Evolutionary conservation across 768 basidiomycete genomes (phyloP), one percentile per base, ranked within the genome.

Genomic region (Mycena galericulata): DNA sequence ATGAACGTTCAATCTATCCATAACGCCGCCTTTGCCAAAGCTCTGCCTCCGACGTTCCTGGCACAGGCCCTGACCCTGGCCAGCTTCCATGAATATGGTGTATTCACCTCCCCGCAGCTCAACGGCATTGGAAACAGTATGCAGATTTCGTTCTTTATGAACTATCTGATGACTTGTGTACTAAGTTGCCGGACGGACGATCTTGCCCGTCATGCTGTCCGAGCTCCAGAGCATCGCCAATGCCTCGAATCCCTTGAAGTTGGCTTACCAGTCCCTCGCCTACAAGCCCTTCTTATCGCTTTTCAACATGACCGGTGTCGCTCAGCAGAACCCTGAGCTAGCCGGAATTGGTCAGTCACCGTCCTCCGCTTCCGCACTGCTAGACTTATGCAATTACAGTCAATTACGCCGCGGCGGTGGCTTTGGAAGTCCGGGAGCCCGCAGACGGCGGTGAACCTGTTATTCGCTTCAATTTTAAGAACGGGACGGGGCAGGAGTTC

Each of bases 221-320:
- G 86, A 86, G 9, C 80, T 94, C 34, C 73, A 80, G 0, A 79
- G 79, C 12, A 89, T 94, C 76, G 74, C 77, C 27, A 84, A 89
- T 70, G 47, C 77, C 4, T 79, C 82, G 3, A 82, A 88, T 65
- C 85, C 89, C 0, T 72, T 89, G 62, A 89, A 90, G 75, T 74
- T 95, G 45, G 77, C 83, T 27, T 87, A 90, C 70, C 81, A 87
- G 34, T 88, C 88, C 12, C 83, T 90, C 56, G 85, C 92, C 0
- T 94, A 94, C 82, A 93, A 94, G 77, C 92, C 92, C 0, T 91
- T 94, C 81, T 65, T 93, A 34, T 90, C 90, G 11, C 77, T 94
- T 49, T 94, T 94, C 82, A 91, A 92, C 78, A 89, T 94, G 88
- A 92, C 90, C 0, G 84, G 87, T 2, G 84, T 86, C 27, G 85